Base-by-base conservation (phyloP, 306 rosid genomes). In the Luffa aegyptiaca region DNA sequence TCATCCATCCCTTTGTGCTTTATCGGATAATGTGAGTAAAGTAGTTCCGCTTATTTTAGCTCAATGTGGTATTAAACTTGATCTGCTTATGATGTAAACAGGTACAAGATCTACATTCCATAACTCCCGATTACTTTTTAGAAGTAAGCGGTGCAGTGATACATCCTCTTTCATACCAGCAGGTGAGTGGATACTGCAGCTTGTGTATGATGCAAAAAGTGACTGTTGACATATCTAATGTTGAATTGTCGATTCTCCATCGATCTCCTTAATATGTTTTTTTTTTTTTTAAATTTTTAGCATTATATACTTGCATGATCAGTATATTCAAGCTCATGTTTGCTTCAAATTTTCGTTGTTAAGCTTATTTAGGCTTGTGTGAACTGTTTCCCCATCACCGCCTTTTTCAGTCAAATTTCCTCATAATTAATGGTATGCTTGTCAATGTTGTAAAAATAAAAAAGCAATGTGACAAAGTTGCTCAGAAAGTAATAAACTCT, bases 131-230 rank as follows among this genome's bases (percentile, higher is more conserved):
- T 90, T 85, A 84, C 88, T 95, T 95, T 88, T 85, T 95, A 52
- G 93, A 95, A 92, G 90, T 95, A 66, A 90, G 98, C 82, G 98
- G 98, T 63, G 98, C 93, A 76, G 92, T 95, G 80, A 91, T 95
- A 82, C 97, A 92, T 53, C 98, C 98, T 36, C 98, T 95, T 81
- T 95, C 98, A 9, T 95, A 95, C 83, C 98, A 95, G 83, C 98
- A 95, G 97, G 98, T 94, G 81, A 85, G 97, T 82, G 77, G 83
- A 55, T 53, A 79, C 84, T 10, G 53, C 53, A 70, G 44, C 14
- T 17, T 78, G 6, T 45, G 14, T 71, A 13, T 6, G 45, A 72
- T 82, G 56, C 17, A 51, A 18, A 42, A 35, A 17, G 35, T 53
- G 63, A 36, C 16, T 17, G 10, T 55, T 75, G 31, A 36, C 49